Percentiles rank a stretch among this genome's conserved stretches.
Conservation (phyloP, 805 yeast genomes). For the Maudiozyma saulgeensis region DNA sequence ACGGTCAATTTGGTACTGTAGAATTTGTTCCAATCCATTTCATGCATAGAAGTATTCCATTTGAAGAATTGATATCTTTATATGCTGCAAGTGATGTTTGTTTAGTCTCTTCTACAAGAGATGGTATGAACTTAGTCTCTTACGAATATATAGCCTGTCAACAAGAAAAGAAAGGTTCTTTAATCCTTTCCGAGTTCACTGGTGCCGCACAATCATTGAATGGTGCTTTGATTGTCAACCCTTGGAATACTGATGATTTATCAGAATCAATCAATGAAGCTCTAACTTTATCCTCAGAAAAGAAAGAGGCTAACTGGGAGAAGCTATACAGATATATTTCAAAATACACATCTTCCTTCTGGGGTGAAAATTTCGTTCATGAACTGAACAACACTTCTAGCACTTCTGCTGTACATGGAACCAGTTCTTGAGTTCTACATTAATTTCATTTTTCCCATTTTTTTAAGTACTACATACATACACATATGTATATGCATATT, state of each 20-base stretch:
- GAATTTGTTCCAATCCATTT: slow-evolving; percentile 97
- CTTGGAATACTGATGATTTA: slow-evolving; percentile 96
- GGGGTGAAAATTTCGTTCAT: slow-evolving; percentile 95
- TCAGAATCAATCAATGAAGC: slow-evolving; percentile 80
- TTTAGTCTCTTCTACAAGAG: slow-evolving; percentile 87
- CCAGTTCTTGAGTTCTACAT: neutral
- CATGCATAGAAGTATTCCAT: slow-evolving; percentile 84
- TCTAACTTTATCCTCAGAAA: slow-evolving; percentile 75
- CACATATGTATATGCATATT: neutral
- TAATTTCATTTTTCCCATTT: neutral
- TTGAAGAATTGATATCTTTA: slow-evolving; percentile 82
- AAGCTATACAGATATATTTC: slow-evolving; percentile 80
- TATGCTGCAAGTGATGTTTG: slow-evolving; percentile 85
- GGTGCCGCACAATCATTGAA: slow-evolving; percentile 98
- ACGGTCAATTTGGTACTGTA: slow-evolving; percentile 91
- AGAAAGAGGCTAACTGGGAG: slow-evolving; percentile 66
- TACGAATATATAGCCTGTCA: slow-evolving; percentile 97
- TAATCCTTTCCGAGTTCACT: slow-evolving; percentile 88
- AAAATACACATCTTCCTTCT: slow-evolving; percentile 88
- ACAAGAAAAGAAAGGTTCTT: slow-evolving; percentile 70
- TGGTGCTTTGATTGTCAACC: slow-evolving; percentile 89
- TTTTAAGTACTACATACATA: neutral
- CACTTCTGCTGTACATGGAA: neutral
- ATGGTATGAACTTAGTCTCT: slow-evolving; percentile 95
- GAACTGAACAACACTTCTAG: slow-evolving; percentile 47